Percentiles rank a stretch among this genome's conserved stretches.
These are phyloP conservation scores for Pichia sp. DNA, from an alignment of 1,139 yeast species.

Conservation along the genomic window DNA sequence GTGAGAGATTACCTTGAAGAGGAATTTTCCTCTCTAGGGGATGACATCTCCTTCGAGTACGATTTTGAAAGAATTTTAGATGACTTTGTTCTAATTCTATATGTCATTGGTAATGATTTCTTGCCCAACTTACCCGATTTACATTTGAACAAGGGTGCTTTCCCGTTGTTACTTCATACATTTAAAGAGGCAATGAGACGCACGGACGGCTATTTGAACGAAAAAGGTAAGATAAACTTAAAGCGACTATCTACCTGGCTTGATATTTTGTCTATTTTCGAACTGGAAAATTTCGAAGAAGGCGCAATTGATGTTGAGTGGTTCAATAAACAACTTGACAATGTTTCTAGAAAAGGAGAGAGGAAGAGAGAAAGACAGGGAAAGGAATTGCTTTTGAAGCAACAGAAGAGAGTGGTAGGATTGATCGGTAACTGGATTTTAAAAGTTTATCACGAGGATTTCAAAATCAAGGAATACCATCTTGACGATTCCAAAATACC, in stretches of 20 bases:
- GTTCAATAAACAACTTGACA: constrained; percentile 82
- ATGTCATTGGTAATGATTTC: constrained; percentile 97
- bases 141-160: constrained; percentile 91
- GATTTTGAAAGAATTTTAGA: constrained; percentile 87
- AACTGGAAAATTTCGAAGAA: constrained; percentile 75
- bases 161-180: constrained; percentile 81
- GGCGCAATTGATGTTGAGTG: constrained; percentile 84
- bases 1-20: constrained; percentile 87
- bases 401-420: constrained; percentile 65
- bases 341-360: constrained; percentile 70
- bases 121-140: constrained; percentile 95
- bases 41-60: constrained; percentile 58
- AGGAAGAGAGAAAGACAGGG: constrained; percentile 65
- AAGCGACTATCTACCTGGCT: constrained; percentile 72
- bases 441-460: constrained; percentile 37
- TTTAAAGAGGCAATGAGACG: constrained; percentile 75
- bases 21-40: constrained; percentile 73
- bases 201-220: constrained; percentile 82
- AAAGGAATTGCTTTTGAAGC: constrained; percentile 60
- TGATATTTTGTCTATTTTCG: constrained; percentile 62
- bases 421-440: constrained; percentile 66
- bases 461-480: constrained; percentile 26
- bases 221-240: constrained; percentile 68
- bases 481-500: constrained; percentile 49
- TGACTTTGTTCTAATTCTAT: constrained; percentile 88